Evolutionary conservation across 208 protist genomes (phyloP), one percentile per base, ranked within the genome.

Genomic region (Eutreptiella sp.): DNA sequence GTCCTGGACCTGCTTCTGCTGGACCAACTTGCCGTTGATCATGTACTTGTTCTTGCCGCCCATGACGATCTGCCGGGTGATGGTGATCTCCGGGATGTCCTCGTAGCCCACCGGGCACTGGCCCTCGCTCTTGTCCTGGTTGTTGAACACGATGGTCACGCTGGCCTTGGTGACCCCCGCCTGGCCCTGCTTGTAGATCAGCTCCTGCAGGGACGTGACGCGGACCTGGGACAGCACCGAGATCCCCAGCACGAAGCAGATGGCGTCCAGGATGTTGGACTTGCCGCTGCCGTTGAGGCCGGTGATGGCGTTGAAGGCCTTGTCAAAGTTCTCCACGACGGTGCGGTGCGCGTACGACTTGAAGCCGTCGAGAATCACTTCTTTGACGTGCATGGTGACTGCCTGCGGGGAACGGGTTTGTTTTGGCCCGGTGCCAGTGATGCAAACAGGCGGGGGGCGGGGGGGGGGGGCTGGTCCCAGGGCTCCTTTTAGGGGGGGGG

Each of bases 191-290:
- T 99, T 99, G 73, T 99, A 99, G 7, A 99, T 94, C 0, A 99
- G 81, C 63, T 99, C 97, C 21, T 96, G 80, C 19, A 98, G 77
- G 55, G 93, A 92, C 31, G 81, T 79, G 0, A 94, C 96, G 36
- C 97, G 89, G 19, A 99, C 94, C 50, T 96, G 81, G 33, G 84
- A 88, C n/a, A 99, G 69, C 59, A 99, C 97, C 0, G 93, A 93
- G 53, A 99, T 99, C 58, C 97, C 98, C 36, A 99, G 87, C 35
- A 99, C 97, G 70, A 99, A 99, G 73, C 97, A 99, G 67, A 99
- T 99, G n/a, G 95, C 83, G 73, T 99, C 98, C 31, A 99, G 90
- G 50, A 99, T 97, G 79, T 99, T 99, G 16, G 90, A 97, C 78
- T 99, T 99, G 1, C 98, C 98, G 60, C 84, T 95, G 38, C 98